These are phyloP conservation scores for Trametes sanguinea DNA, from an alignment of 768 basidiomycete genomes.

Conservation along the genomic window DNA sequence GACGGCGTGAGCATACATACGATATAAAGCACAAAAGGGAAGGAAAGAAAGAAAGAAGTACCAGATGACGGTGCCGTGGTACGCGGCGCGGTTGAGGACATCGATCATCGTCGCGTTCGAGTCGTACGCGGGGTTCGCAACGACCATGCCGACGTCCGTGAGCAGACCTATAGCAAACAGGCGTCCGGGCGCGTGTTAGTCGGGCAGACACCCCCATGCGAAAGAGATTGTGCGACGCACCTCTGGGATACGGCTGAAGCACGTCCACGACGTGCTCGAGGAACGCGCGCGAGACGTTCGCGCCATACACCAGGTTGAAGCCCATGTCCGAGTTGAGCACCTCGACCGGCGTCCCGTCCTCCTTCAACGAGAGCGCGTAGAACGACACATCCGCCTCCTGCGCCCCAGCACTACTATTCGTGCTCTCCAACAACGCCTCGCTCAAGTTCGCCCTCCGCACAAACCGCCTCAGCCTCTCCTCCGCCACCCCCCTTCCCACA, in stretches of 20 bases:
- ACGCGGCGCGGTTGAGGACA: conserved; percentile 38
- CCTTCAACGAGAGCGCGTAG: conserved; percentile 43
- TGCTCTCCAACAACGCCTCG: conserved; percentile 29
- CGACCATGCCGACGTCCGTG: conserved; percentile 49
- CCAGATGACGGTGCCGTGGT: conserved; percentile 42
- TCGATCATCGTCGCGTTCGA: conserved; percentile 43
- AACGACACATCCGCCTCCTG: conserved; percentile 33
- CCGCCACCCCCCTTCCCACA: conserved; percentile 33
- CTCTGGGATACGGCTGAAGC: conserved; percentile 46
- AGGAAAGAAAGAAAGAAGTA: conserved; percentile 14
- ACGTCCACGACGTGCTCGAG: conserved; percentile 41
- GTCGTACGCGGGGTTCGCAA: conserved; percentile 46
- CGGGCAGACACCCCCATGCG: too few species aligned
- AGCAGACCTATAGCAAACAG: conserved; percentile 35
- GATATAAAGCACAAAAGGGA: too few species aligned
- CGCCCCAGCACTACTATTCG: background rate
- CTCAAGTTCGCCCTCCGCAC: conserved; percentile 39
- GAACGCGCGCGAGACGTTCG: conserved; percentile 39
- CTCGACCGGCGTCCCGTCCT: conserved; percentile 43
- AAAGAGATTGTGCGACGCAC: conserved; percentile 23
- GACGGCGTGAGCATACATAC: too few species aligned
- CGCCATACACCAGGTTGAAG: conserved; percentile 43
- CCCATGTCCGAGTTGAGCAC: conserved; percentile 47
- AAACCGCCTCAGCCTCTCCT: conserved; percentile 39
- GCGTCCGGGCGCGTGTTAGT: too few species aligned